Percentiles rank a stretch among this genome's conserved stretches.
Conservation (phyloP, 345 rosid genomes). For the Litchi chinensis region DNA sequence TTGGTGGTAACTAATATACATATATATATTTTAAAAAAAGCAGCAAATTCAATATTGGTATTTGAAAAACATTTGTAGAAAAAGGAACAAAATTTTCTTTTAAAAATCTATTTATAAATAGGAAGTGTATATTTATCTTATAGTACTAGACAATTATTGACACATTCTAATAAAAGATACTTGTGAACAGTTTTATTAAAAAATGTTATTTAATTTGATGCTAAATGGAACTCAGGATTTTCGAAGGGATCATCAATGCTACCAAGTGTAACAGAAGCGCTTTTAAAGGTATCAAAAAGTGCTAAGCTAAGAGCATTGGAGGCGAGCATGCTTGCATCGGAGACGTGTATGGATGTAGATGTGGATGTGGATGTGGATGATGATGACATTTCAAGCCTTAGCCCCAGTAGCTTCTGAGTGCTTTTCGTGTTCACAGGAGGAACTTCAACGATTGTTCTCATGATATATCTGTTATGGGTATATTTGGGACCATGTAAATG, state of each 20-base stretch:
- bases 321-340: conserved; percentile 7
- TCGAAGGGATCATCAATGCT: conserved; percentile 27
- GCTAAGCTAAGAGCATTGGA: conserved; percentile 30
- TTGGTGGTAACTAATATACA: too few species aligned
- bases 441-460: conserved; percentile 28
- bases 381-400: conserved; percentile 24
- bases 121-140: too few species aligned
- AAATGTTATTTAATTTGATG: too few species aligned
- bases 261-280: conserved; percentile 25
- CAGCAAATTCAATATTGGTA: too few species aligned
- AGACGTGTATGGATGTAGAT: conserved; percentile 15
- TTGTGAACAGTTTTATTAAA: too few species aligned
- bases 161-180: too few species aligned
- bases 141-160: too few species aligned
- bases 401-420: conserved; percentile 18
- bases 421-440: conserved; percentile 23
- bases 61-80: too few species aligned
- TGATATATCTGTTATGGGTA: conserved; percentile 1
- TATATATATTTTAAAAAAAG: too few species aligned
- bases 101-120: too few species aligned
- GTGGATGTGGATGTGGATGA: not conserved
- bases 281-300: conserved; percentile 27
- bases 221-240: conserved; percentile 18
- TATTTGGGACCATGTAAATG: too few species aligned
- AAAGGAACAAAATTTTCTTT: too few species aligned